Conservation (phyloP, 2,329 filamentous ascomycete species). For the Cladophialophora yegresii region DNA sequence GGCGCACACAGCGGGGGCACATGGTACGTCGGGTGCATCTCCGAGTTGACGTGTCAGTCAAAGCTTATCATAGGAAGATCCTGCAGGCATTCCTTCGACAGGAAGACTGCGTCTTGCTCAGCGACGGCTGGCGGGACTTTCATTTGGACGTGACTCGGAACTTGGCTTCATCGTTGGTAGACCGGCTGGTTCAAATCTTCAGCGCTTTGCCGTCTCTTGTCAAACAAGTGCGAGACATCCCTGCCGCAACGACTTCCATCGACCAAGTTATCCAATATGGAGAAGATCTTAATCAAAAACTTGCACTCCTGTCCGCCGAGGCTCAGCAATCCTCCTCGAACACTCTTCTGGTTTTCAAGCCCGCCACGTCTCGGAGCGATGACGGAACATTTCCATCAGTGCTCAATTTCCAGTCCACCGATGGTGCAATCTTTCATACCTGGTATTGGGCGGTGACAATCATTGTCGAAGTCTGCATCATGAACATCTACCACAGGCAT, state of each 20-base stretch:
- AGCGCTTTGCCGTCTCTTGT: background rate
- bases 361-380: background rate
- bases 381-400: background rate
- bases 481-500: background rate
- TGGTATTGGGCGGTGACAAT: background rate
- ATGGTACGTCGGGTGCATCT: background rate
- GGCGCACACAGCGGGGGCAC: background rate
- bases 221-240: conserved; percentile 3
- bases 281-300: background rate
- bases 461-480: conserved; percentile 4
- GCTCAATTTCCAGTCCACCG: background rate
- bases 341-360: background rate
- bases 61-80: background rate
- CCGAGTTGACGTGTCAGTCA: background rate
- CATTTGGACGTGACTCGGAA: background rate
- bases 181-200: background rate
- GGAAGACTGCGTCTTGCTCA: conserved; percentile 6
- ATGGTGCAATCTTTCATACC: conserved; percentile 3
- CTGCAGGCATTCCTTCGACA: conserved; percentile 5
- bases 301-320: background rate
- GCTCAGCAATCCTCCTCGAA: background rate
- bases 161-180: background rate
- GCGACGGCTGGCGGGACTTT: background rate
- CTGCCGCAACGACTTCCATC: background rate
- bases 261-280: background rate